Base-by-base conservation (phyloP, 805 yeast genomes). In the Metschnikowia baotianmanensis region DNA sequence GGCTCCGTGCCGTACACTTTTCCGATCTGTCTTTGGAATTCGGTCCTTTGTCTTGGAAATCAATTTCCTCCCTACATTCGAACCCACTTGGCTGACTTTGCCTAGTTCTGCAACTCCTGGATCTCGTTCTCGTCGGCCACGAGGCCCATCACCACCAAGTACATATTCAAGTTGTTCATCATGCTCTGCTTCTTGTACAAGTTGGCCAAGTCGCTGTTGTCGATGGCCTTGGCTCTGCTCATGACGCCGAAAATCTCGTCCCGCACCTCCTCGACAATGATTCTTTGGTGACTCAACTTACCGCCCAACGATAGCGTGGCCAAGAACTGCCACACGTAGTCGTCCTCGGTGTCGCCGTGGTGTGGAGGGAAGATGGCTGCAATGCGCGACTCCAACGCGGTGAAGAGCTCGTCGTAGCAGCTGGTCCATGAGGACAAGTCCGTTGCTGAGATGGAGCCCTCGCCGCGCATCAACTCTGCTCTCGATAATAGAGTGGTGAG, bases 221-320 rank as follows among this genome's bases (percentile, higher is more conserved):
- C 71, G 30, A 76, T 71, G 36, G 76, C 74, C 65, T 83, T 85
- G 12, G 96, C 91, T 47, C 81, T 77, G 46, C 72, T 78, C 77
- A 89, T 86, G 9, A 87, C 84, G 23, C 91, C 93, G 56, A 91
- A 91, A 46, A 91, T 90, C 62, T 87, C 90, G 56, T 86, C 93
- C 67, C 97, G 80, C 20, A 88, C 89, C 60, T 88, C 96, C 62
- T 89, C 97, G 31, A 91, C 96, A 53, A 91, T 85, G 46, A 87
- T 80, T 68, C 96, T 78, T 74, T 91, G 97, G 59, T 90, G 96
- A 54, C 83, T 83, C 53, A 86, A 69, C 59, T 85, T 83, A 49
- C 97, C 96, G 46, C 96, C 91, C 48, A 91, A 71, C 0, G 98
- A 91, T 46, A 91, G 74, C 11, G 96, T 84, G 17, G 99, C 99